Evolutionary conservation across 495 filamentous ascomycete species (phyloP), one percentile per base, ranked within the genome.

Genomic region (Xylaria curta): DNA sequence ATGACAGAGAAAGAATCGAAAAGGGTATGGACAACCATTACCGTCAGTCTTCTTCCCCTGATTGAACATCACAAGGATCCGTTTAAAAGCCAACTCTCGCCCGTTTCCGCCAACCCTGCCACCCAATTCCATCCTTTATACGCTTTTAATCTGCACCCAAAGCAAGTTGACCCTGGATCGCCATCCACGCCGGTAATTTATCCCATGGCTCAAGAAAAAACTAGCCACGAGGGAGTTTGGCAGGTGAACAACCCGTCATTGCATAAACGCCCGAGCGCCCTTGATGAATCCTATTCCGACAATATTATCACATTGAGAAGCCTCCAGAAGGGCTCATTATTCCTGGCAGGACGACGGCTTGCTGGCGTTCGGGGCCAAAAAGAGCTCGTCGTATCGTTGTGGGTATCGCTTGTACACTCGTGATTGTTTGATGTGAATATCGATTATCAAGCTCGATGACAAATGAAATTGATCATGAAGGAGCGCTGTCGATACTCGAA

Each of bases 391-490:
- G 15, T 56, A 9, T 59, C 42, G 42, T 40, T 9, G 36, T 40
- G 58, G 68, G 68, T 70, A 70, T 70, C 68, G 68, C 46, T 36
- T 64, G n/a, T 64, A 64, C 46, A 70, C 28, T 64, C 47, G 68
- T 70, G 24, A 38, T 64, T 56, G 4, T 70, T 60, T 56, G 44
- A 46, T 64, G 24, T 64, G 38, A 47, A 56, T 64, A 60, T 70
- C 46, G 68, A 63, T 56, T 36, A 56, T 46, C 68, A 64, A 64
- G 68, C 59, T 33, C 24, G 12, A 31, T 31, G 64, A 70, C 68
- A 70, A 64, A 70, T 70, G 68, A 70, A 70, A 70, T 44, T 54
- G 31, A 44, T 46, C 28, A 70, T 54, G 68, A 64, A 56, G 9
- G 68, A 56, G 68, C 62, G 60, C 40, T 66, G 40, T 44, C n/a